Conservation (phyloP, 2,329 filamentous ascomycete species). For the Coleophoma cylindrospora region DNA sequence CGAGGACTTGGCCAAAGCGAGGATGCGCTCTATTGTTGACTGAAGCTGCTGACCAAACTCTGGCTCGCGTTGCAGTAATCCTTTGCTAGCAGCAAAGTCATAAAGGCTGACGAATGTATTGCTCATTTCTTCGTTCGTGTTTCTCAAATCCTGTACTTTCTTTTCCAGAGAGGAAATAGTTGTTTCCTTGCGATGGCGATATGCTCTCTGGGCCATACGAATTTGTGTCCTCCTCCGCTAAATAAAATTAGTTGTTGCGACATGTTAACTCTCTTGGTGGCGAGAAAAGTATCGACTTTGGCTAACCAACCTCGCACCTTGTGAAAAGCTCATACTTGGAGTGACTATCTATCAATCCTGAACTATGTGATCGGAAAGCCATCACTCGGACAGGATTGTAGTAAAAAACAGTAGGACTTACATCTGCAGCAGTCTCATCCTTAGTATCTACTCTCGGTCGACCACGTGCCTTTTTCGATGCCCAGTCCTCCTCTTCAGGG, state of each 20-base stretch:
- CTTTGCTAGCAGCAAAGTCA: slow-evolving; percentile 52
- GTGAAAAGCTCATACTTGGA: no score
- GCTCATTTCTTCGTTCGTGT: slow-evolving; percentile 69
- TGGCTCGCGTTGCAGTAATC: slow-evolving; percentile 52
- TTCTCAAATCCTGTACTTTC: slow-evolving; percentile 63
- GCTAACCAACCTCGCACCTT: no score
- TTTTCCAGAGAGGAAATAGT: slow-evolving; percentile 70
- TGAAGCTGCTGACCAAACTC: slow-evolving; percentile 53
- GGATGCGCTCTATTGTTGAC: slow-evolving; percentile 51
- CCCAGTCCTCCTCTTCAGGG: slow-evolving; percentile 35
- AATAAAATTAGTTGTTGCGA: slow-evolving; percentile 7
- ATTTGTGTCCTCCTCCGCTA: slow-evolving; percentile 83
- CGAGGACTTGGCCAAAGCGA: slow-evolving; percentile 44
- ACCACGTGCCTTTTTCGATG: slow-evolving; percentile 61
- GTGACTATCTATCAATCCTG: no score
- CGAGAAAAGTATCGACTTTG: no score
- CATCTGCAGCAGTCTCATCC: slow-evolving; percentile 74
- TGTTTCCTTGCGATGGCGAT: slow-evolving; percentile 78
- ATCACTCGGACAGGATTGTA: no score
- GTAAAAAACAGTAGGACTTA: slow-evolving; percentile 39
- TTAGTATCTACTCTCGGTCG: slow-evolving; percentile 68
- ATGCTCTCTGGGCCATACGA: slow-evolving; percentile 78
- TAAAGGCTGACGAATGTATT: slow-evolving; percentile 64
- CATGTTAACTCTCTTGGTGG: no score
- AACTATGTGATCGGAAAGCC: no score